Evolutionary conservation across 2,329 filamentous ascomycete genomes (phyloP), one percentile per base, ranked within the genome.

Genomic region (Cordyceps javanica): DNA sequence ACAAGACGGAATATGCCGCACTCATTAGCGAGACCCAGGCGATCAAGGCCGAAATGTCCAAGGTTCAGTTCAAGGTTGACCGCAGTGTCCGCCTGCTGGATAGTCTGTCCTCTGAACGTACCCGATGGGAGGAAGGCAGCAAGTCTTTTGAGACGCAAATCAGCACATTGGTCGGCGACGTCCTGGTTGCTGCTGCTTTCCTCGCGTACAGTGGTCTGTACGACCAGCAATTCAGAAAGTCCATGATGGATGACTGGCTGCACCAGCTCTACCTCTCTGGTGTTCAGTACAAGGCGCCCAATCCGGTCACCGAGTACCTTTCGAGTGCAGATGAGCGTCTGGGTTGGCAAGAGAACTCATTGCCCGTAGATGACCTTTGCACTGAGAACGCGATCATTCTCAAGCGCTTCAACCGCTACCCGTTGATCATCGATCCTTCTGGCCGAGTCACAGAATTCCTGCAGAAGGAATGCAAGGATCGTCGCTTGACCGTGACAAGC

Each of bases 61-160:
- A 91, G 60, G 94, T 99, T 8, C 89, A 99, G 73, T 96, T 92
- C 79, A 99, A 99, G 82, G 94, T 99, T 57, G 91, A 97, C 70
- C 88, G 94, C 69, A 97, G 93, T 76, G 90, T 97, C 61, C 88
- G 91, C 67, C 81, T 99, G 49, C 86, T 99, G 21, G 93, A 97
- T 73, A 97, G 92, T 73, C 78, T 99, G 64, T 95, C 94, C 9
- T 97, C 93, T 5, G 94, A 99, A 76, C 85, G 93, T 72, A 84
- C 82, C 39, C 87, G 94, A 68, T 99, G 94, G 94, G 94, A 99
- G 69, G 90, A 93, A 67, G 92, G 92, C 65, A 99, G 94, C 82
- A 96, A 89, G 75, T 97, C 93, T 0, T 99, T 99, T 70, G 93
- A 97, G 72, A 96, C 92, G 2, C 94, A 99, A 70, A 97, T 99